Conservation (phyloP, 371 early-diverging fungal species). For the Smittium mucronatum region DNA sequence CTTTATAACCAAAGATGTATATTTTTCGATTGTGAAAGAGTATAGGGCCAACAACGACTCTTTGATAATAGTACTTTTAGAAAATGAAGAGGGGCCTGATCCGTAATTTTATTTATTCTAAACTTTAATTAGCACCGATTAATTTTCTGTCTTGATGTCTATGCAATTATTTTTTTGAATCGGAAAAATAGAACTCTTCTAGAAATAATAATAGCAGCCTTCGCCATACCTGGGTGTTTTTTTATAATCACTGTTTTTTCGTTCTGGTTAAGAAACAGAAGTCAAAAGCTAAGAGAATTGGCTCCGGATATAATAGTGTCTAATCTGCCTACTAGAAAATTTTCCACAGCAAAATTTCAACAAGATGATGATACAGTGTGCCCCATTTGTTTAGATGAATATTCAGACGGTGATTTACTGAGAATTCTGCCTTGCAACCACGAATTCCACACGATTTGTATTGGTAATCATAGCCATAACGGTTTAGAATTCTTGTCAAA, state of each 20-base stretch:
- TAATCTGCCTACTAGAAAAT: conserved; percentile 43
- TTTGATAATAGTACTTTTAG: conserved; percentile 30
- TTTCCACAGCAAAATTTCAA: conserved; percentile 17
- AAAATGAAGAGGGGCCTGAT: conserved; percentile 2
- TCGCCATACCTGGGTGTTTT: conserved; percentile 1
- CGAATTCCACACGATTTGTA: conserved; percentile 79
- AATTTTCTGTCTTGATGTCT: no score
- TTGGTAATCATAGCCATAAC: conserved; percentile 31
- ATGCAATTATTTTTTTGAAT: no score
- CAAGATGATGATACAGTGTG: conserved; percentile 58
- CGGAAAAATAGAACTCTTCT: conserved; percentile 3
- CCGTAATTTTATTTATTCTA: conserved; percentile 5
- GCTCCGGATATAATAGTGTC: conserved; percentile 52
- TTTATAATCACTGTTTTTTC: not conserved
- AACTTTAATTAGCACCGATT: not conserved
- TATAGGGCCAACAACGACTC: conserved; percentile 34
- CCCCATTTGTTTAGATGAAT: conserved; percentile 88
- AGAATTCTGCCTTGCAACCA: conserved; percentile 80
- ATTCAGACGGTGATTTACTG: conserved; percentile 57
- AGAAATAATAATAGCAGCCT: conserved; percentile 5
- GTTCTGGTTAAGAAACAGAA: conserved; percentile 49
- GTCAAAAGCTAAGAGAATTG: conserved; percentile 40
- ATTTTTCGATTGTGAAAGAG: conserved; percentile 22
- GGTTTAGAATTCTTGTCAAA: no score
- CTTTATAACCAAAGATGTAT: conserved; percentile 52